Evolutionary conservation across 345 rosid species (phyloP).

Genomic region (Pugionium dolabratum): DNA sequence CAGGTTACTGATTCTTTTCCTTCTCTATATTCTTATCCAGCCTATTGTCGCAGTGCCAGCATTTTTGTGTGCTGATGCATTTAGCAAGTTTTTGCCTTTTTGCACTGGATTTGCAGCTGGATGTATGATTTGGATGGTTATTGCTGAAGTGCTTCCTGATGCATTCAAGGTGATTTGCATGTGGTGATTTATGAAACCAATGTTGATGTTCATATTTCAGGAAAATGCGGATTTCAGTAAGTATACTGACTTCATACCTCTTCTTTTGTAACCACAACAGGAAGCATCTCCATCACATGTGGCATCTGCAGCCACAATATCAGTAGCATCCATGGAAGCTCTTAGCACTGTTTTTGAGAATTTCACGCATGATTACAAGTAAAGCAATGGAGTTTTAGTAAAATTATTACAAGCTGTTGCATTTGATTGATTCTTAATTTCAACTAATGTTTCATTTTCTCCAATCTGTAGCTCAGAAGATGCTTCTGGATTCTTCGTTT

Average conservation of each 20-base stretch:
- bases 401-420: slow-evolving; percentile 17
- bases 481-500: slow-evolving; percentile 96
- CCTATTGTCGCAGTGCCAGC: slow-evolving; percentile 98
- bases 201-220: slow-evolving; percentile 6
- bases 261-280: slow-evolving; percentile 43
- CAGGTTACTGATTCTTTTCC: slow-evolving; percentile 14
- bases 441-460: slow-evolving; percentile 26
- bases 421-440: slow-evolving; percentile 13
- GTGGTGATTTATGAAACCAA: slow-evolving; percentile 7
- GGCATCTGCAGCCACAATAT: slow-evolving; percentile 91
- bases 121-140: slow-evolving; percentile 99
- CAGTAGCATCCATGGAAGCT: slow-evolving; percentile 99
- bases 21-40: slow-evolving; percentile 43
- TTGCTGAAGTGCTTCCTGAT: slow-evolving; percentile 99
- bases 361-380: slow-evolving; percentile 88
- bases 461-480: slow-evolving; percentile 79
- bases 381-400: slow-evolving; percentile 35
- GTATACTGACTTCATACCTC: slow-evolving; percentile 18
- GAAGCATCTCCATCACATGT: slow-evolving; percentile 94
- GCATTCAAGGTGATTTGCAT: slow-evolving; percentile 76
- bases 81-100: slow-evolving; percentile 90
- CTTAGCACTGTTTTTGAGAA: slow-evolving; percentile 76
- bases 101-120: slow-evolving; percentile 99
- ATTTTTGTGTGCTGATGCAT: slow-evolving; percentile 95
- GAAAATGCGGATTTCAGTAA: slow-evolving; percentile 10